phyloP scores from a whole-genome alignment of 148 eudicot species.

The Diospyros kaki region DNA sequence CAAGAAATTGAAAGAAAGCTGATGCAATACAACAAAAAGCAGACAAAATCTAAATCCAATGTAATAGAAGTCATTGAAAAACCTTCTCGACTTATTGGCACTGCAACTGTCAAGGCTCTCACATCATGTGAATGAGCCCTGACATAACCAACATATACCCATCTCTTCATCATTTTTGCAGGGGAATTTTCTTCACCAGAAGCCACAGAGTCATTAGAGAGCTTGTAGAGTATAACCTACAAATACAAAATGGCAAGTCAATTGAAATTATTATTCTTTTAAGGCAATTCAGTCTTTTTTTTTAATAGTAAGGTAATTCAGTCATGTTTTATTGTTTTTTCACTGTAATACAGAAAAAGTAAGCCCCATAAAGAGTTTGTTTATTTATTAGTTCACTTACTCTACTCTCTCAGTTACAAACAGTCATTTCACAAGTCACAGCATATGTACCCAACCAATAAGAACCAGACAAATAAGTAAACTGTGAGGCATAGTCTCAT shows the following conservation, averaged over 20 bases:
- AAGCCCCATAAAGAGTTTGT: no score
- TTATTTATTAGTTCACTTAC: no score
- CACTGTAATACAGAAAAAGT: no score
- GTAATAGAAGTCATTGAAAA: background rate
- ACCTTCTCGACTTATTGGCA: constrained; percentile 82
- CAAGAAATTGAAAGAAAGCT: background rate
- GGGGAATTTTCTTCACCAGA: constrained; percentile 27
- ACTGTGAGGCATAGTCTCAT: no score
- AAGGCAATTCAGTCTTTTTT: background rate
- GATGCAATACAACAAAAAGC: background rate
- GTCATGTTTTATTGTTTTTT: no score
- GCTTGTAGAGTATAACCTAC: constrained; percentile 81
- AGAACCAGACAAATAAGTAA: no score
- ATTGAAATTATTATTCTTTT: background rate
- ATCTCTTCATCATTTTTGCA: constrained; percentile 44
- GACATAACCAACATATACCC: constrained; percentile 75
- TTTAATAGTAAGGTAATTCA: no score
- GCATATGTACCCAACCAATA: no score
- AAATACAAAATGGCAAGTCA: constrained; percentile 9
- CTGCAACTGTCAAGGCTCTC: constrained; percentile 79
- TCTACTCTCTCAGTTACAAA: no score
- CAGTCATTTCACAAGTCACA: no score
- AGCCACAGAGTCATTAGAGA: constrained; percentile 37
- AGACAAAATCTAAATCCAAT: background rate
- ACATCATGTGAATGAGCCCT: constrained; percentile 86